phyloP scores from a whole-genome alignment of 2,329 filamentous ascomycete genomes.

The Bipolaris cookei region DNA sequence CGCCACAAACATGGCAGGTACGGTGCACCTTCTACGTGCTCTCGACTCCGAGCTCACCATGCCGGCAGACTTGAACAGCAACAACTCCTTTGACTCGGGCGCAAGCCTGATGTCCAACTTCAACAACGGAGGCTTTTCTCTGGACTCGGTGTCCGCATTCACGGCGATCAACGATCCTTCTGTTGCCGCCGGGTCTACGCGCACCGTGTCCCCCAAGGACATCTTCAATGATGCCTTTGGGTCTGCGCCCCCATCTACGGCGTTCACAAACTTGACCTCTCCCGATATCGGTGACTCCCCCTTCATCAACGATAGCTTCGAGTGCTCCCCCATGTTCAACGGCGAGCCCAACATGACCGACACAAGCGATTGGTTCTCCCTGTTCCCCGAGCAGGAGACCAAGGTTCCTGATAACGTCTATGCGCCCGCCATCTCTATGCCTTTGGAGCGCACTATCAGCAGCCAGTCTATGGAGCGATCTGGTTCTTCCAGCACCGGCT shows the following conservation, averaged over 20 bases:
- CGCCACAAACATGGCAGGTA: conserved; percentile 51
- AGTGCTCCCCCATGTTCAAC: conserved; percentile 79
- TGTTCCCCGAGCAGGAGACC: conserved; percentile 66
- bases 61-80: conserved; percentile 46
- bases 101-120: conserved; percentile 56
- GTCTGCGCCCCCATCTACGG: conserved; percentile 81
- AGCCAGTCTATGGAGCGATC: conserved; percentile 47
- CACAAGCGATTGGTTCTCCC: conserved; percentile 70
- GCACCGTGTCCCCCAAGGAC: conserved; percentile 84
- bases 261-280: conserved; percentile 84
- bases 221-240: conserved; percentile 72
- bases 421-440: conserved; percentile 35
- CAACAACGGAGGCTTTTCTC: conserved; percentile 38
- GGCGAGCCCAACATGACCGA: conserved; percentile 61
- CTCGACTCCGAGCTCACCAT: conserved; percentile 37
- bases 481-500: conserved; percentile 45
- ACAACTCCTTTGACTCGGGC: conserved; percentile 55
- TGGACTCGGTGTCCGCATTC: conserved; percentile 48
- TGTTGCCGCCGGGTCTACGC: conserved; percentile 44
- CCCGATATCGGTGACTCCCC: conserved; percentile 81
- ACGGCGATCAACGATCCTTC: conserved; percentile 56
- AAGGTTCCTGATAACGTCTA: conserved; percentile 35
- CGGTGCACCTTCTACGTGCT: conserved; percentile 22
- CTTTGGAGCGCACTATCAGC: conserved; percentile 53
- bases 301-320: conserved; percentile 70